Base-by-base conservation (phyloP, 345 rosid species). In the Tarenaya hassleriana region DNA sequence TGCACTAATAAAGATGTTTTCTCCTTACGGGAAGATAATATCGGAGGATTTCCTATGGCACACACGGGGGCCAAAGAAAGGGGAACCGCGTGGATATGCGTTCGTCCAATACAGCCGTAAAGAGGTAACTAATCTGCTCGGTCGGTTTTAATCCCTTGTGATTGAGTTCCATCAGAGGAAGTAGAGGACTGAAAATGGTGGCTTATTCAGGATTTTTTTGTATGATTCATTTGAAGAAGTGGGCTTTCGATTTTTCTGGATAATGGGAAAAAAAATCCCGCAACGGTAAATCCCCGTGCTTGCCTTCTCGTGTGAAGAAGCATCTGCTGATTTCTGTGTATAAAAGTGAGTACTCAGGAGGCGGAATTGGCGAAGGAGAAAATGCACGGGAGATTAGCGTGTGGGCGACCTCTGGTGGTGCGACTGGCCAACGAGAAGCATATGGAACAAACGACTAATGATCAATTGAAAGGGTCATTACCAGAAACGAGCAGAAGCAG, bases 291-390 rank as follows among this genome's bases (percentile, higher is more conserved):
- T n/a, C n/a, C n/a, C n/a, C n/a, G n/a, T n/a, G n/a, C n/a, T n/a
- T n/a, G n/a, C n/a, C n/a, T n/a, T n/a, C n/a, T 24, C 35, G 11
- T 50, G 33, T 34, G 10, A 24, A 34, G 4, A 41, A 50, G 69
- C 80, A 71, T 52, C 45, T 68, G 60, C 78, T 86, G 79, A 90
- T 79, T 72, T 77, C 77, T 75, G 68, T 51, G 40, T 55, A 10
- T 77, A 83, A 64, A 84, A 90, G 95, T 83, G 90, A 90, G 97
- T 21, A 86, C 63, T 88, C 86, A 90, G 97, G 97, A 90, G 76
- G 95, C 97, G 55, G 67, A 74, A 80, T 72, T 81, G 63, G 95
- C 97, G 10, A 86, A 81, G 74, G 94, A 90, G 64, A 90, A 80
- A 75, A 86, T 89, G 97, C 90, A 86, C 41, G 95, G 97, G 64